Evolutionary conservation across 2,329 filamentous ascomycete genomes (phyloP).

Genomic region (Fusarium circinatum): DNA sequence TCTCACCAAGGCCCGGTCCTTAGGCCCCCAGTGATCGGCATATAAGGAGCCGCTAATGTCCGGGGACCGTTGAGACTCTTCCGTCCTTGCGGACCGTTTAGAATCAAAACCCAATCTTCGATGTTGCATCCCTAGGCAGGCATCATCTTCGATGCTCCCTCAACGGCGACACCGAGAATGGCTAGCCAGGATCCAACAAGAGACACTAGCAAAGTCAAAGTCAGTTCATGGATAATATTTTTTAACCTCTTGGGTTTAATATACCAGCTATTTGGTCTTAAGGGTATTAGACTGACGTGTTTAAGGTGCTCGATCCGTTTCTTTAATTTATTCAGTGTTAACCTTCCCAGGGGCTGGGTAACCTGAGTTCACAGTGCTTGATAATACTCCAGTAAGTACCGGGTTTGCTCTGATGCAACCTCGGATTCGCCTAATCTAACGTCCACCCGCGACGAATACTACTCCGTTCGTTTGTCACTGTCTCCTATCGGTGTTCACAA

Average conservation of each 20-base stretch:
- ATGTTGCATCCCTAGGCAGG: background rate
- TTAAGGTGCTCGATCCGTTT: background rate
- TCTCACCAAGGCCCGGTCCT: background rate
- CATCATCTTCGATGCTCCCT: background rate
- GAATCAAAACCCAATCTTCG: constrained; percentile 6
- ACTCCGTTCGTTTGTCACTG: background rate
- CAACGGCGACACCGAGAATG: background rate
- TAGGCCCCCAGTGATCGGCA: background rate
- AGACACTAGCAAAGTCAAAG: background rate
- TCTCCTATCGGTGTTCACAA: background rate
- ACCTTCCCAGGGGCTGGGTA: background rate
- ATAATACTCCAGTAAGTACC: background rate
- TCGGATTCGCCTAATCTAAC: background rate
- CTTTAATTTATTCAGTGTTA: background rate
- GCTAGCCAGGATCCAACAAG: background rate
- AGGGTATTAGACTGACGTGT: background rate
- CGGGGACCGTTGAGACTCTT: background rate
- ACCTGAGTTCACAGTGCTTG: background rate
- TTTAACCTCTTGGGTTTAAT: background rate
- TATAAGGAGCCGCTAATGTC: background rate
- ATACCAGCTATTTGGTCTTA: background rate
- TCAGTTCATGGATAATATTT: background rate
- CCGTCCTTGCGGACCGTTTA: background rate
- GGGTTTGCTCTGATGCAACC: background rate
- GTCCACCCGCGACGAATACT: background rate